Evolutionary conservation across 305 asterid genomes (phyloP).

Genomic region (Fraxinus dipetala): DNA sequence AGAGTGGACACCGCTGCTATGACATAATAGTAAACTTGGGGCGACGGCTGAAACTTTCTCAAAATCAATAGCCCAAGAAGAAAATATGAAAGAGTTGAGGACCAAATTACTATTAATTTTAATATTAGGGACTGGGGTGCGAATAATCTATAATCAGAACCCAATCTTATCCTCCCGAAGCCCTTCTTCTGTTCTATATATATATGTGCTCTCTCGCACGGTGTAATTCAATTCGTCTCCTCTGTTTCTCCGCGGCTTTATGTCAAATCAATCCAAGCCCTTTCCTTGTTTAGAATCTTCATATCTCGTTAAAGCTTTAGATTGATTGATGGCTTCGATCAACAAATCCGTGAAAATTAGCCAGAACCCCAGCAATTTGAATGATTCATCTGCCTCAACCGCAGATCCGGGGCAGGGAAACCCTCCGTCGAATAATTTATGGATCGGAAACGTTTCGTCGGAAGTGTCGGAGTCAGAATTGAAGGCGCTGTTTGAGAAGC

Average conservation of each 20-base stretch:
- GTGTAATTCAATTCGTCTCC: not conserved
- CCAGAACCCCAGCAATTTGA: conserved; percentile 23
- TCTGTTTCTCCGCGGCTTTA: not conserved
- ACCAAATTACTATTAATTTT: not conserved
- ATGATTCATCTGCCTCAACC: not conserved
- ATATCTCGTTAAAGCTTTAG: not conserved
- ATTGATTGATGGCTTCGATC: conserved; percentile 37
- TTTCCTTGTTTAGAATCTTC: not conserved
- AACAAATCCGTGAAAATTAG: conserved; percentile 27
- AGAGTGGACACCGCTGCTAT: no score
- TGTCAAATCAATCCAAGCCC: not conserved
- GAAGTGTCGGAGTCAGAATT: conserved; percentile 70
- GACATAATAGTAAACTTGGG: no score
- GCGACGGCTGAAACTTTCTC: no score
- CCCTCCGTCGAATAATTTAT: conserved; percentile 70
- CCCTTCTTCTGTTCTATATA: not conserved
- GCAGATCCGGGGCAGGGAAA: conserved; percentile 31
- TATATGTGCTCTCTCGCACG: not conserved
- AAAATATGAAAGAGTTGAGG: not conserved
- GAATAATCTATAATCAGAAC: not conserved
- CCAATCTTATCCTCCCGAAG: not conserved
- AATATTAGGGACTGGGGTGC: not conserved
- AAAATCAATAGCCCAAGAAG: not conserved
- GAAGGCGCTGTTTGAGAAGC: conserved; percentile 47
- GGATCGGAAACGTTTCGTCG: conserved; percentile 77